Evolutionary conservation across 1,139 yeast genomes (phyloP).

Genomic region (Saccharomyces hybrid): DNA sequence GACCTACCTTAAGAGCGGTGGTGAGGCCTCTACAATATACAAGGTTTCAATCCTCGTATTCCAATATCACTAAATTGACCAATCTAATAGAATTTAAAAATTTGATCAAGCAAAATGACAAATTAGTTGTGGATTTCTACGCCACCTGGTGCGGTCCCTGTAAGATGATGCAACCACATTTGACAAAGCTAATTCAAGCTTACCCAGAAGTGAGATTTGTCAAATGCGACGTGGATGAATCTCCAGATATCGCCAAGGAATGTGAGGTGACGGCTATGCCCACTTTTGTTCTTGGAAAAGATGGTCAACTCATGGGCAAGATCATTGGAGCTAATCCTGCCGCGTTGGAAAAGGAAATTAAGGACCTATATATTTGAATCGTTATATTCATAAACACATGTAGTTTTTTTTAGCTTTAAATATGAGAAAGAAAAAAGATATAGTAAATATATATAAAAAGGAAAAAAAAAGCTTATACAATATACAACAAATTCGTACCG

Average conservation of each 20-base stretch:
- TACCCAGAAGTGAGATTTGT: conserved; percentile 52
- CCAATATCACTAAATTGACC: conserved; percentile 13
- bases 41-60: conserved; percentile 9
- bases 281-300: conserved; percentile 67
- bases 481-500: neutral
- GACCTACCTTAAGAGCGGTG: neutral
- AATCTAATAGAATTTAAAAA: conserved; percentile 41
- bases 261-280: conserved; percentile 83
- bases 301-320: conserved; percentile 54
- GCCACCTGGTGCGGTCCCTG: conserved; percentile 97
- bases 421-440: neutral
- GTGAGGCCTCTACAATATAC: neutral
- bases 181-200: conserved; percentile 53
- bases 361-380: conserved; percentile 12
- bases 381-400: neutral
- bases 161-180: conserved; percentile 72
- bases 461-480: neutral
- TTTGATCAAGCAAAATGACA: conserved; percentile 35
- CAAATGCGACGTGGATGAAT: conserved; percentile 77
- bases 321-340: conserved; percentile 74
- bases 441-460: neutral
- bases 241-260: conserved; percentile 57
- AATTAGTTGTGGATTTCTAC: conserved; percentile 72
- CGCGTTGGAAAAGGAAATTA: conserved; percentile 36
- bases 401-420: conserved; percentile 1